Evolutionary conservation across 164 flowering plant species (phyloP), one percentile per base, ranked within the genome.

Genomic region (Chloranthus sessilifolius): DNA sequence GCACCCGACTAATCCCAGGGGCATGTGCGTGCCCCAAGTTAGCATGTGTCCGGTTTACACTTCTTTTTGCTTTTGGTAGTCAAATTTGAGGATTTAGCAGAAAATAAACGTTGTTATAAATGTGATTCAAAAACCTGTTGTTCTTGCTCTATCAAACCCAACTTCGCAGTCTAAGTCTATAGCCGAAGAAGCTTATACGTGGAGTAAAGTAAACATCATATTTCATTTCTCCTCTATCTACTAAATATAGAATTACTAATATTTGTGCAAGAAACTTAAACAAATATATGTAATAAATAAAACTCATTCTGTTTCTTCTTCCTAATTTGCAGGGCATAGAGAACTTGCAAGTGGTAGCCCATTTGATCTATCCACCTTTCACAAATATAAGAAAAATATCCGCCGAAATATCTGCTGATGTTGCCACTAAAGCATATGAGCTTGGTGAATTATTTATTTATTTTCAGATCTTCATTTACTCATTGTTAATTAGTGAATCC

Each of bases 321-420:
- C 5, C 42, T 58, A 15, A 33, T 17, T 47, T 43, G 11, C 62
- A 92, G 98, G 98, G 96, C 81, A 87, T 62, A 91, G 94, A 42
- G 77, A 85, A 51, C 88, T 80, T 65, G 90, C 94, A 6, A 88
- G 95, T 55, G 98, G 96, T 47, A 88, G 98, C 71, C 98, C 98
- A 47, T 91, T 91, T 66, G 87, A 83, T 82, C 7, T 88, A 72
- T 51, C 98, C 98, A 11, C 86, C 96, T 36, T 77, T 92, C 62
- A 49, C 85, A n/a, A 73, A 64, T 23, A 92, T 88, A 65, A 66
- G 98, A 69, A 86, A 83, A 59, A 92, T 92, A 41, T 92, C 98
- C 1, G 98, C 96, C 16, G 37, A 82, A 1, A 92, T 92, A 39
- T 96, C 98, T 61, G 95, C 98, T 41, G 74, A 55, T 46, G 98